A percentile compares a stretch with the other conserved stretches of the same genome.
Evolutionary conservation across 1,284 basidiomycete species (phyloP).

Genomic region (Apiotrichum akiyoshidainum): DNA sequence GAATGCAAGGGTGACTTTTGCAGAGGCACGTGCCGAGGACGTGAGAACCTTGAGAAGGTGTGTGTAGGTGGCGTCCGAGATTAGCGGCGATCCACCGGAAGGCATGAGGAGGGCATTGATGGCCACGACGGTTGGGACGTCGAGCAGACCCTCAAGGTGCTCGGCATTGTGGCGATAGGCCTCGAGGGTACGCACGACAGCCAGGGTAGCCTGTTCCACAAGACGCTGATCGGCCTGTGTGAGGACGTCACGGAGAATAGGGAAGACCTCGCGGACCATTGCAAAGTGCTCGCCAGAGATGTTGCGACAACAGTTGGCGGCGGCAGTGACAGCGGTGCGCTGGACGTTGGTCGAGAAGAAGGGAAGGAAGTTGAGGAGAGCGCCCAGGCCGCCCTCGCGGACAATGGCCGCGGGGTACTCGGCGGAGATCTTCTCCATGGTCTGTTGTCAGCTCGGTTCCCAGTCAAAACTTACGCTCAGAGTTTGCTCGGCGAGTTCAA

Average conservation of each 20-base stretch:
- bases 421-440: constrained; percentile 93
- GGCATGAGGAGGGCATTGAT: constrained; percentile 81
- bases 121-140: constrained; percentile 74
- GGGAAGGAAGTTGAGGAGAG: constrained; percentile 87
- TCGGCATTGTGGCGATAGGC: constrained; percentile 79
- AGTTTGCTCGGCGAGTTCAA: constrained; percentile 93
- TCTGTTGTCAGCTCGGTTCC: constrained; percentile 56
- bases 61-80: constrained; percentile 81
- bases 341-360: constrained; percentile 97
- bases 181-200: constrained; percentile 86
- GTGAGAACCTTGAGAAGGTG: constrained; percentile 80
- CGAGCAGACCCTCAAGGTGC: constrained; percentile 79
- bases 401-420: constrained; percentile 93
- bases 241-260: constrained; percentile 85
- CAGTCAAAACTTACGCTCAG: constrained; percentile 68
- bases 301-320: constrained; percentile 90
- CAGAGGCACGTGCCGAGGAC: constrained; percentile 76
- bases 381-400: constrained; percentile 84
- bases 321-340: constrained; percentile 90
- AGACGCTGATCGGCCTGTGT: constrained; percentile 87
- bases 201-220: constrained; percentile 88
- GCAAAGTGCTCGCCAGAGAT: constrained; percentile 78
- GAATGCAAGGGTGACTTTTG: constrained; percentile 77
- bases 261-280: constrained; percentile 84
- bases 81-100: constrained; percentile 75